Percentiles rank a stretch among this genome's conserved stretches.
These are phyloP conservation scores for Colletotrichum orchidophilum DNA, from an alignment of 2,329 filamentous ascomycete genomes.

Conservation along the genomic window DNA sequence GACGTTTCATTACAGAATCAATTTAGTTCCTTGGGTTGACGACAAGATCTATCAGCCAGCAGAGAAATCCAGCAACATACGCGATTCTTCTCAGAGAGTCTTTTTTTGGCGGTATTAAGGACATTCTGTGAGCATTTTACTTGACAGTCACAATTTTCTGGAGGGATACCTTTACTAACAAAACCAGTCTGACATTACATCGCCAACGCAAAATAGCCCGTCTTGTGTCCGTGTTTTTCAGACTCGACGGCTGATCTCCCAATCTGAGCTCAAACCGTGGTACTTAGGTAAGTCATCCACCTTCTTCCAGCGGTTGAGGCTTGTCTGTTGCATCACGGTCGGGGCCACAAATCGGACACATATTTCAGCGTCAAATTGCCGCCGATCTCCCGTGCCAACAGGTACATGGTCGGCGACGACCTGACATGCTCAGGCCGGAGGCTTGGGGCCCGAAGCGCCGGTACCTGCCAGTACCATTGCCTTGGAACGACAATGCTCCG, in stretches of 20 bases:
- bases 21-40: neutral
- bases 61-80: neutral
- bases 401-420: neutral
- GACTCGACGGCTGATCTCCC: neutral
- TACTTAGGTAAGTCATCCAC: neutral
- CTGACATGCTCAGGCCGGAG: neutral
- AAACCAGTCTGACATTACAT: neutral
- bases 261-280: neutral
- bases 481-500: neutral
- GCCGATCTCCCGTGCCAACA: neutral
- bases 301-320: neutral
- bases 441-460: neutral
- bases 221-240: neutral
- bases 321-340: neutral
- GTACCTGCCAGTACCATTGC: neutral
- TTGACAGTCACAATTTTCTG: too few species aligned
- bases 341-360: neutral
- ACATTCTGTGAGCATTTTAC: neutral
- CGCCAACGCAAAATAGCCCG: neutral
- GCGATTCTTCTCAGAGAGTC: neutral
- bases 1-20: conserved; percentile 1
- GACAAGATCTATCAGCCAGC: neutral
- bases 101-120: neutral
- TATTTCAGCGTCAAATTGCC: neutral
- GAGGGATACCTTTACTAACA: neutral